Base-by-base conservation (phyloP, 2,329 filamentous ascomycete genomes). In the Lachnum nothofagi region DNA sequence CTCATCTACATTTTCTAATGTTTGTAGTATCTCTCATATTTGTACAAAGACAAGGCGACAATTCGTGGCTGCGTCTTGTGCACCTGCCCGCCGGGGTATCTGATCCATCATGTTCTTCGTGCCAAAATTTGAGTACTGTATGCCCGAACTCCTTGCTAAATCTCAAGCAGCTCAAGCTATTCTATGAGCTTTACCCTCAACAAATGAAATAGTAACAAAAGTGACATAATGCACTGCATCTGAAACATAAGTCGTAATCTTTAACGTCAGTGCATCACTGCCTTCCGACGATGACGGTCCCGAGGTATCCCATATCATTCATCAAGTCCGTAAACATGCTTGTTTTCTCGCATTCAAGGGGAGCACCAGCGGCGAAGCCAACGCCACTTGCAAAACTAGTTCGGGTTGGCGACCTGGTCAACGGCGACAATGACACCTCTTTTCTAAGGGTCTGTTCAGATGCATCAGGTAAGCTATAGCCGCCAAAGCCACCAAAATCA, bases 281-380 rank as follows among this genome's bases (percentile, higher is more conserved):
- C 42, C 57, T 56, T 8, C 56, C 57, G 12, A 52, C 46, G 44
- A 77, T 76, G 50, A 73, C 66, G 45, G 68, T 67, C 20, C 72
- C 71, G 34, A 78, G 61, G 58, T 78, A 77, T 46, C 72, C 72
- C 61, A 77, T 63, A 52, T 78, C 74, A 53, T 72, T 70, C 58
- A 77, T 67, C 49, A 77, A 61, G 54, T 74, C 69, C 53, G 72
- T 68, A 65, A 77, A 71, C 16, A 67, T 68, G 29, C 60, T 66
- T 40, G 60, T 51, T 14, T 54, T 55, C 16, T 56, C 51, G 6
- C 22, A 38, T 23, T 53, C 57, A 41, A 22, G 54, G n/a, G 38
- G 50, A 35, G 27, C 49, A 43, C 33, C 52, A 48, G 37, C 48
- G 27, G 55, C 46, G 54, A 46, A 60, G 61, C 49, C 67, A 2